Evolutionary conservation across 176 grass and related monocot species (phyloP), one percentile per base, ranked within the genome.

Genomic region (Carex kokanica): DNA sequence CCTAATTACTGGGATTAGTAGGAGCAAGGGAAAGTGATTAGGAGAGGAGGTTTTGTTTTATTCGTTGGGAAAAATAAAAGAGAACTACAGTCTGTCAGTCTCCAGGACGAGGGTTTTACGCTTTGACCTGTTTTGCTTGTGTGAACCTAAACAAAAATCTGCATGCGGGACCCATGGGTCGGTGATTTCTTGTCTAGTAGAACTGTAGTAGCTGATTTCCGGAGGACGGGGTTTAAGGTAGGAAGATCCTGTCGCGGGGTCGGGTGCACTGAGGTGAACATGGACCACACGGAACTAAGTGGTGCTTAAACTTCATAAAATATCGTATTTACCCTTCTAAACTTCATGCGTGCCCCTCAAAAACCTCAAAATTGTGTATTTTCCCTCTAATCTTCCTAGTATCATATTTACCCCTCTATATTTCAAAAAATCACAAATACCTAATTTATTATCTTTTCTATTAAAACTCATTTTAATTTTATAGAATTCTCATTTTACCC

Each of bases 1-100:
- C 78, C 78, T 81, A 81, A 62, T 81, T 81, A 16, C 14, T 53
- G 73, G 53, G 17, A 45, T 81, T 80, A 45, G 57, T 63, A 45
- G 47, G 14, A 70, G 34, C 16, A 43, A 52, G 49, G 40, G 9
- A 31, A 31, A 55, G 47, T 18, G 23, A 77, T 8, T 16, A 55
- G 45, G 38, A 51, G 71, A 53, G 43, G 49, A 31, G 32, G 13
- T 41, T 70, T n/a, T n/a, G n/a, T n/a, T n/a, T 55, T 77, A 10
- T 73, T 73, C 34, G 32, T 51, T 74, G 70, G 70, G 41, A 45
- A 51, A 74, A 59, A 51, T 14, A 16, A 45, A 49, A 11, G 21
- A 25, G 21, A 13, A 14, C 1, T 2, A 52, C 43, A 77, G 14
- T 2, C n/a, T n/a, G n/a, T n/a, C n/a, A n/a, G n/a, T n/a, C 27